Base-by-base conservation (phyloP, 257 asterid genomes). In the Przewalskia tangutica region DNA sequence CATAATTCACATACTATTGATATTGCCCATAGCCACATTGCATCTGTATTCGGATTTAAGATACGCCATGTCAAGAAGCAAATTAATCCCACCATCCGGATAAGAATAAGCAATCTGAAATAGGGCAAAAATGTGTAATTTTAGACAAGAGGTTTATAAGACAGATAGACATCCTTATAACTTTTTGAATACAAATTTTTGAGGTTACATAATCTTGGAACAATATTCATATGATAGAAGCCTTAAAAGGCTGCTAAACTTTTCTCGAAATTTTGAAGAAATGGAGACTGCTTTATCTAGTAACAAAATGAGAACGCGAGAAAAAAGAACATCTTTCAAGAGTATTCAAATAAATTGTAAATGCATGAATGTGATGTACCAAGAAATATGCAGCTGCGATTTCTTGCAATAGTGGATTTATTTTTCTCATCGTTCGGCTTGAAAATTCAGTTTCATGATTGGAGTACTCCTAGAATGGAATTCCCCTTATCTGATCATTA, bases 1-100 rank as follows among this genome's bases (percentile, higher is more conserved):
- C 98, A 95, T 23, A 94, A 56, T 85, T 95, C 99, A 44, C 99
- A 95, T n/a, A 87, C 90, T 34, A 94, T 88, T 0, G 99, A 95
- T 50, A 91, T 46, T 0, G 88, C 99, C 99, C 99, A 95, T 2
- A 95, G 83, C 97, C 91, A 91, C 93, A 94, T 83, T n/a, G 99
- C 99, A 3, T 94, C 97, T 6, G 67, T 51, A 81, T 95, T 95
- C 0, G 99, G 97, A 85, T 95, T 94, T 63, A 6, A 73, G 38
- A 92, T 77, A 40, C 99, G 86, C 99, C 99, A 95, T 20, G 75
- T 53, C 1, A 95, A 91, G 89, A 95, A 95, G 10, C 92, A 54
- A 5, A 66, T 2, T n/a, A 95, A 59, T 5, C 83, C 87, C 46
- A 91, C 58, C 87, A 94, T 86, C 48, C 99, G 94, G n/a, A 89